Conservation (phyloP, 2,329 filamentous ascomycete species). For the Didymella pinodella region DNA sequence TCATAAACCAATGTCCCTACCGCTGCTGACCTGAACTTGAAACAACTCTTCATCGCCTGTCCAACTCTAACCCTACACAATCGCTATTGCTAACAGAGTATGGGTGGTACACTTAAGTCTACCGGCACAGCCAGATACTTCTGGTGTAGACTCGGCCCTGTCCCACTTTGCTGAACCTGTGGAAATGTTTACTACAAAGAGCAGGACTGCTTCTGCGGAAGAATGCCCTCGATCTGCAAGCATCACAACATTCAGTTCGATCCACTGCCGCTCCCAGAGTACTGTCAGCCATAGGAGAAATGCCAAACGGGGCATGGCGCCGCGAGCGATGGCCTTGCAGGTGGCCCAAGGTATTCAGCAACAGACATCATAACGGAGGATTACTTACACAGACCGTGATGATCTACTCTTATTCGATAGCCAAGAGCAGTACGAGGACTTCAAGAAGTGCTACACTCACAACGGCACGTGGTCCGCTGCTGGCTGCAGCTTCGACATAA, state of each 20-base stretch:
- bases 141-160: not conserved
- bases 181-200: not conserved
- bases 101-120: not conserved
- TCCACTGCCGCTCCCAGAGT: not conserved
- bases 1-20: not conserved
- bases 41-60: not conserved
- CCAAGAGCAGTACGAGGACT: not conserved
- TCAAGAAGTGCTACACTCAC: not conserved
- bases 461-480: not conserved
- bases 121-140: not conserved
- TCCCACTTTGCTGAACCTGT: not conserved
- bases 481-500: not conserved
- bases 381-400: not conserved
- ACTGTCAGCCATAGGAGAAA: not conserved
- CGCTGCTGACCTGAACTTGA: not conserved
- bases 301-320: not conserved
- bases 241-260: not conserved
- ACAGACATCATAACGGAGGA: not conserved
- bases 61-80: not conserved
- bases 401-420: not conserved
- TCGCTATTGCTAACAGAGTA: not conserved
- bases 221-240: not conserved
- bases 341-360: not conserved
- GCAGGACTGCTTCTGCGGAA: not conserved
- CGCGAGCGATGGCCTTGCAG: not conserved